Conservation (phyloP, 2,329 filamentous ascomycete species). For the Fusarium nematophilum region DNA sequence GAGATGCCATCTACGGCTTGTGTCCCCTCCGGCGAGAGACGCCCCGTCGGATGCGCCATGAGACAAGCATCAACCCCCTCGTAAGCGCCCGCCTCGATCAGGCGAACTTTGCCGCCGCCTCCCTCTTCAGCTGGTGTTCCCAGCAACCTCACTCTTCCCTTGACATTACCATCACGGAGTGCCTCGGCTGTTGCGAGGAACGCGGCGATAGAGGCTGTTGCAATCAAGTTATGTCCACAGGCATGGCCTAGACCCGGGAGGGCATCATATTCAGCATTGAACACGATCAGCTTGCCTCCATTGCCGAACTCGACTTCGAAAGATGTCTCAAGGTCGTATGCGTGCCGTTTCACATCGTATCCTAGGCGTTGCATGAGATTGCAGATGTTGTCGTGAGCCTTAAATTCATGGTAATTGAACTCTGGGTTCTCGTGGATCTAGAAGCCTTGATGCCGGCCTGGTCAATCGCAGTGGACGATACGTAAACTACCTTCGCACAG, state of each 20-base stretch:
- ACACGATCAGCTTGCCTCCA: constrained; percentile 53
- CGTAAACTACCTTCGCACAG: constrained; percentile 22
- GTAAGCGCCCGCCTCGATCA: constrained; percentile 58
- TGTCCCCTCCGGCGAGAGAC: neutral
- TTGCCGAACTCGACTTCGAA: constrained; percentile 55
- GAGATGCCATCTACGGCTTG: constrained; percentile 47
- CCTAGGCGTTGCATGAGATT: constrained; percentile 47
- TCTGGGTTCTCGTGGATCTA: constrained; percentile 57
- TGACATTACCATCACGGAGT: constrained; percentile 2
- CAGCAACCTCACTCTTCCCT: constrained; percentile 48
- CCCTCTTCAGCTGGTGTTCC: constrained; percentile 67
- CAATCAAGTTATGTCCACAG: constrained; percentile 67
- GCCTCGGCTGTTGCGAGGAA: constrained; percentile 42
- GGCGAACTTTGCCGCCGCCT: constrained; percentile 62
- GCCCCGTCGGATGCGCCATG: constrained; percentile 44
- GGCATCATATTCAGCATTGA: constrained; percentile 58
- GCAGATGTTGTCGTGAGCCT: constrained; percentile 55
- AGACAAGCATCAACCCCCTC: constrained; percentile 47
- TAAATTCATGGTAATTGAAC: constrained; percentile 54
- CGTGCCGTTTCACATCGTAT: constrained; percentile 54
- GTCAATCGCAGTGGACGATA: rapidly evolving
- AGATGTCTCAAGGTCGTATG: constrained; percentile 57
- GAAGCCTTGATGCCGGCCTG: neutral
- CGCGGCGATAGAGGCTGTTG: constrained; percentile 59
- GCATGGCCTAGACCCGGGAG: constrained; percentile 63